Evolutionary conservation across 352 stramenopile species (phyloP).

Genomic region (Phytophthora foliorum): DNA sequence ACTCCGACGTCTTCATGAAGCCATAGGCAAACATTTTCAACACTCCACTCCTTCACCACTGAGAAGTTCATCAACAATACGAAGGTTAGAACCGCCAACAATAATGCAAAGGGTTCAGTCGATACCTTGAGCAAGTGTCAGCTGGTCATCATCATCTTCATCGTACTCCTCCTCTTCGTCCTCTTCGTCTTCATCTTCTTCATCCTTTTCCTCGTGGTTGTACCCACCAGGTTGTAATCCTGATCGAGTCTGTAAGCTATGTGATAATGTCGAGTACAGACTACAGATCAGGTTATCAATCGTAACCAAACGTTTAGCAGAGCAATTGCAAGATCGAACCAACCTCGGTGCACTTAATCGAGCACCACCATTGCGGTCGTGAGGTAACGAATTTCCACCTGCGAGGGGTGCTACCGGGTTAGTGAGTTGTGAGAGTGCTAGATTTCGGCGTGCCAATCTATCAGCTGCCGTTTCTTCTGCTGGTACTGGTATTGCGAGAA

Average conservation of each 20-base stretch:
- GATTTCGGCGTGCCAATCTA: constrained; percentile 58
- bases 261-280: constrained; percentile 12
- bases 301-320: neutral
- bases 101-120: neutral
- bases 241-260: constrained; percentile 4
- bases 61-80: neutral
- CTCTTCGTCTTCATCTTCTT: constrained; percentile 57
- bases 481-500: neutral
- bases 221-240: constrained; percentile 33
- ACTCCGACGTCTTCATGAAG: constrained; percentile 82
- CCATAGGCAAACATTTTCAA: constrained; percentile 88
- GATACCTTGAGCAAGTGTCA: constrained; percentile 74
- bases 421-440: constrained; percentile 72
- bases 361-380: constrained; percentile 7
- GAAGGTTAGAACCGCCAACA: constrained; percentile 1
- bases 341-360: constrained; percentile 35
- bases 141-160: constrained; percentile 60
- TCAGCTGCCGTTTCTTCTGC: constrained; percentile 39
- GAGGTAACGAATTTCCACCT: neutral
- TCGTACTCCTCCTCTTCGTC: constrained; percentile 59
- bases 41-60: constrained; percentile 83
- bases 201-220: constrained; percentile 41
- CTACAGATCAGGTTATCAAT: constrained; percentile 1
- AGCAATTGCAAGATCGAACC: neutral
- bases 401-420: constrained; percentile 21